Base-by-base conservation (phyloP, 1,139 yeast species). In the Geotrichum candidum region DNA sequence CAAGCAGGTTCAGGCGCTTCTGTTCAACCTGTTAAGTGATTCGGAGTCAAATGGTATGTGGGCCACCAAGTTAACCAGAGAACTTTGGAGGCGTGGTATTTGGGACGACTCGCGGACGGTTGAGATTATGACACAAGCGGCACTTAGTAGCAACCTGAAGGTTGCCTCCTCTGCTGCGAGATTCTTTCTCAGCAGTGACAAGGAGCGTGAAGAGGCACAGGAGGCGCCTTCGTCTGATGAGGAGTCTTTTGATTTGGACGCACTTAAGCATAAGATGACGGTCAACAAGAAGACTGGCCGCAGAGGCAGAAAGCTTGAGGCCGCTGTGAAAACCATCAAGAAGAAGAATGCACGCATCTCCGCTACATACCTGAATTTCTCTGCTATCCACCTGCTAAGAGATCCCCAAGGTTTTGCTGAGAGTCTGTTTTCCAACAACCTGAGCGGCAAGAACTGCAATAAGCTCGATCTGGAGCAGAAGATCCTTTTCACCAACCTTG, bases 391-490 rank as follows among this genome's bases (percentile, higher is more conserved):
- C 75, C 77, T 94, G 64, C 80, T 94, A 61, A 84, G 97, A 73
- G 99, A 94, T 73, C 99, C 99, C 13, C 99, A 95, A 75, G 97
- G 97, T 6, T 94, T 94, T 77, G 97, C 98, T 5, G 99, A 94
- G 68, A 82, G 80, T 65, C 77, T 94, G 63, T 94, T 86, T 71
- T 82, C 83, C 38, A 83, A 79, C 59, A 96, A 91, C 73, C 77
- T 94, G 64, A 81, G 88, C 61, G 87, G 88, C 68, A 84, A 81
- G 66, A 78, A 86, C 54, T 75, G 76, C 63, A 60, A 64, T n/a
- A 85, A 83, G 69, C 87, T 89, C 70, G 86, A 85, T 71, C 78
- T 94, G 70, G 98, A 94, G 64, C 97, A 92, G 73, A 91, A 90
- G 70, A 89, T 94, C 66, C 82, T 90, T 65, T 84, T 94, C 66